Evolutionary conservation across 2,329 filamentous ascomycete genomes (phyloP).

Genomic region (Alternaria dauci): DNA sequence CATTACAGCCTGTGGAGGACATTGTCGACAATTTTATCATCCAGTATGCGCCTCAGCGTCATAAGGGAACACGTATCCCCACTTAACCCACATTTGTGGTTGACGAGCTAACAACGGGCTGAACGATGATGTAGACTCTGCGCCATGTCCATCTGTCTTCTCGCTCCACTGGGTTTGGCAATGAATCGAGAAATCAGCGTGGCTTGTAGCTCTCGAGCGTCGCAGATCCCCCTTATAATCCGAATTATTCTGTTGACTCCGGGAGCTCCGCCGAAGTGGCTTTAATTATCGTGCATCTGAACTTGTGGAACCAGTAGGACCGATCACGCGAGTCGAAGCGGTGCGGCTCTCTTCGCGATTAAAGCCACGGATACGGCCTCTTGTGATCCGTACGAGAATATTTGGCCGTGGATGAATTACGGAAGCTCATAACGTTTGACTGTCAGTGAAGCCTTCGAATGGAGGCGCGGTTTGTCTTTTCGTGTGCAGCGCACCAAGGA

Average conservation of each 20-base stretch:
- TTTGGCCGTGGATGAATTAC: background rate
- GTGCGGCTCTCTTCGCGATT: background rate
- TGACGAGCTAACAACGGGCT: background rate
- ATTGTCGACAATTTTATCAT: background rate
- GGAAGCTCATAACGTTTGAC: background rate
- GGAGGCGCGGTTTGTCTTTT: background rate
- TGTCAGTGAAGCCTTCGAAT: background rate
- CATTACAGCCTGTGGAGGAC: background rate
- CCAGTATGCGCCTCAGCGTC: background rate
- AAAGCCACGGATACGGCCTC: background rate
- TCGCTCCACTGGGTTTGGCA: background rate
- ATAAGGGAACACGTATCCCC: background rate
- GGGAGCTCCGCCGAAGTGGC: background rate
- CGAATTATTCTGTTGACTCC: background rate
- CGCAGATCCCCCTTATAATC: background rate
- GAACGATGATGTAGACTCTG: slow-evolving; percentile 2
- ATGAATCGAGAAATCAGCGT: background rate
- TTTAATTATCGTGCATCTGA: background rate
- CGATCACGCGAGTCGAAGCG: background rate
- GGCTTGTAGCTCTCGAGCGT: background rate
- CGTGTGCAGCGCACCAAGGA: background rate
- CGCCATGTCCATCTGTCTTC: background rate
- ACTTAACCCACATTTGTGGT: background rate
- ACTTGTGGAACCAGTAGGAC: background rate
- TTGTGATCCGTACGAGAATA: background rate